A percentile compares a stretch with the other conserved stretches of the same genome.
Conservation (phyloP, 495 filamentous ascomycete genomes). For the Immersiella caudata region DNA sequence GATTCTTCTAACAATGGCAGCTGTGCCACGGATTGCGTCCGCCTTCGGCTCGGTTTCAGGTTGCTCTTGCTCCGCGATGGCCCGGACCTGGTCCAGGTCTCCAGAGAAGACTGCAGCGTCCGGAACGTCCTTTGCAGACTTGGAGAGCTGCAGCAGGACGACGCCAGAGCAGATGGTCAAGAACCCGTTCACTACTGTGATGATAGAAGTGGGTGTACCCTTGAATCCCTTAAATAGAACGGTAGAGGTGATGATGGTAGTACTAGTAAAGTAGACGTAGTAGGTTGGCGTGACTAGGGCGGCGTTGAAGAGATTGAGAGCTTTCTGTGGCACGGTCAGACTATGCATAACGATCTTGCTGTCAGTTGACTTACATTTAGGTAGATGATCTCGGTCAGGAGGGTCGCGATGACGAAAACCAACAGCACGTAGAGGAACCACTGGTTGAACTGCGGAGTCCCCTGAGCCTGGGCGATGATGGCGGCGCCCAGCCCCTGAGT, state of each 20-base stretch:
- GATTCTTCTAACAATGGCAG: slow-evolving; percentile 83
- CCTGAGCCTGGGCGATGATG: slow-evolving; percentile 81
- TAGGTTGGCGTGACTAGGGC: slow-evolving; percentile 97
- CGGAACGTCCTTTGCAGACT: slow-evolving; percentile 95
- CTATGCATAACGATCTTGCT: background rate
- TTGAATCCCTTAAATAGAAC: slow-evolving; percentile 95
- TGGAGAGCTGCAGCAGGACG: slow-evolving; percentile 96
- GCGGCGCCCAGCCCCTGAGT: slow-evolving; percentile 94
- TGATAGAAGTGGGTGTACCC: slow-evolving; percentile 75
- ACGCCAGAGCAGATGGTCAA: slow-evolving; percentile 93
- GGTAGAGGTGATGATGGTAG: slow-evolving; percentile 91
- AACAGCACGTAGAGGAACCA: slow-evolving; percentile 95
- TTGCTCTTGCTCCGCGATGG: slow-evolving; percentile 91
- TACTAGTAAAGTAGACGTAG: slow-evolving; percentile 95
- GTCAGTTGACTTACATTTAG: slow-evolving; percentile 74
- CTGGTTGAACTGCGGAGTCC: slow-evolving; percentile 85
- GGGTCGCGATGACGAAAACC: slow-evolving; percentile 83
- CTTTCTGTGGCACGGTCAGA: slow-evolving; percentile 74
- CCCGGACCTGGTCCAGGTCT: slow-evolving; percentile 91
- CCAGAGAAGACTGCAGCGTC: slow-evolving; percentile 91
- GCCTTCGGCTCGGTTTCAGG: slow-evolving; percentile 95
- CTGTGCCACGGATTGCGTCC: slow-evolving; percentile 91
- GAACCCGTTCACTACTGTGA: slow-evolving; percentile 92
- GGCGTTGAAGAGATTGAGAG: slow-evolving; percentile 95
- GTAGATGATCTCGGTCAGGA: slow-evolving; percentile 92